Percentiles rank a stretch among this genome's conserved stretches.
phyloP scores from a whole-genome alignment of 2,329 filamentous ascomycete genomes.

The Fusarium floridanum region DNA sequence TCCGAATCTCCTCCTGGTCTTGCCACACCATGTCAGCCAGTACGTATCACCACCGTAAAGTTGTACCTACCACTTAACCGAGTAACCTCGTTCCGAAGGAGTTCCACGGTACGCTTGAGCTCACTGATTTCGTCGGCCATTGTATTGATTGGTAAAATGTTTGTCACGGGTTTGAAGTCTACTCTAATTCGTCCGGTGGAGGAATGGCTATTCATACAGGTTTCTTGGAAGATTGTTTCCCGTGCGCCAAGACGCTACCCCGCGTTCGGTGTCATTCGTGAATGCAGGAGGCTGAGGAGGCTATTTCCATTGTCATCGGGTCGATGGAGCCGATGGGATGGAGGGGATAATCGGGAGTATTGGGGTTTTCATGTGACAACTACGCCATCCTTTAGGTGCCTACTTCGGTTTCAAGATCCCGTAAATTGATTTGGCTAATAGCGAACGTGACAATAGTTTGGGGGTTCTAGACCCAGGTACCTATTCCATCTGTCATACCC shows the following conservation, averaged over 20 bases:
- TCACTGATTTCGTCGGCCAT: slow-evolving; percentile 1
- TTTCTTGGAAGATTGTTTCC: neutral
- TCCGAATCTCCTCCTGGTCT: slow-evolving; percentile 21
- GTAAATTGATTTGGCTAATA: neutral
- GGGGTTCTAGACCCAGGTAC: neutral
- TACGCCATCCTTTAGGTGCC: neutral
- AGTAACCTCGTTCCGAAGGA: slow-evolving; percentile 1
- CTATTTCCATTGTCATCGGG: neutral
- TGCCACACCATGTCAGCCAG: neutral
- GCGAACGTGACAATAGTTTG: neutral
- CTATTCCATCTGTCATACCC: neutral
- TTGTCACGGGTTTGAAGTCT: neutral
- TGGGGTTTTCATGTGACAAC: neutral
- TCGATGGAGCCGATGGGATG: neutral
- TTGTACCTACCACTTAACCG: slow-evolving; percentile 7
- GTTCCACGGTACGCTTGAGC: slow-evolving; percentile 1
- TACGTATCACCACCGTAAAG: neutral
- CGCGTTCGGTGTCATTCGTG: neutral
- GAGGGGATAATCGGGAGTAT: neutral
- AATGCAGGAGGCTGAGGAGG: neutral
- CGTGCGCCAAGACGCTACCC: neutral
- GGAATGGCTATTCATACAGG: neutral
- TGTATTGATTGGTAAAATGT: neutral
- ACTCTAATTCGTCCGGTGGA: neutral
- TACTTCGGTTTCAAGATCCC: neutral